Evolutionary conservation across 805 yeast genomes (phyloP).

Genomic region (Candida maris): DNA sequence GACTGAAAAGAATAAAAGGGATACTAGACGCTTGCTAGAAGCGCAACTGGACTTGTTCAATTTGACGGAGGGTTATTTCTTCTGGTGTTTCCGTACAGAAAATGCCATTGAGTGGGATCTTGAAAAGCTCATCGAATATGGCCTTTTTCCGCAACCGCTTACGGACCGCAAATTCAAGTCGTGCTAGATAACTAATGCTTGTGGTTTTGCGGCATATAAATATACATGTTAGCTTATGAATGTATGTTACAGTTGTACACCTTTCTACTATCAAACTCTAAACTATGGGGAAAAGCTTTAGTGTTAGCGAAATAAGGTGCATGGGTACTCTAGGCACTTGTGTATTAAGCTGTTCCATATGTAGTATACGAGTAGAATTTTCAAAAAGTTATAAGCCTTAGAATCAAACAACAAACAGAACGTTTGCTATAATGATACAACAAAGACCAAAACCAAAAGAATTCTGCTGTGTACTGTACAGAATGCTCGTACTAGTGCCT

Average conservation of each 20-base stretch:
- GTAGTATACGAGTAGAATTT: too few relatives aligned
- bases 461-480: too few relatives aligned
- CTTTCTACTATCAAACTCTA: conserved; percentile 39
- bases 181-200: too few relatives aligned
- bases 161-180: conserved; percentile 63
- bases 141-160: conserved; percentile 62
- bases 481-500: too few relatives aligned
- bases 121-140: conserved; percentile 42
- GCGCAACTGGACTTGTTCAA: conserved; percentile 55
- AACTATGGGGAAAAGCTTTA: conserved; percentile 29
- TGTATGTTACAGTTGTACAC: conserved; percentile 25
- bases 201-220: too few relatives aligned
- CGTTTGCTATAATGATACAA: too few relatives aligned
- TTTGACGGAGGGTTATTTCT: conserved; percentile 54
- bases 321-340: conserved; percentile 19
- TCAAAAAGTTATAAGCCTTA: too few relatives aligned
- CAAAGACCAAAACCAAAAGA: too few relatives aligned
- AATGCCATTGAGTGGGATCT: conserved; percentile 66
- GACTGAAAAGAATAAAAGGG: conserved; percentile 37
- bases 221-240: neutral
- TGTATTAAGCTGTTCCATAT: too few relatives aligned
- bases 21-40: conserved; percentile 55
- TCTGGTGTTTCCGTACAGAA: conserved; percentile 73
- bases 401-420: too few relatives aligned
- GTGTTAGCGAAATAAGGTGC: conserved; percentile 39